Percentiles rank a stretch among this genome's conserved stretches.
These are phyloP conservation scores for Nicotiana sylvestris DNA, from an alignment of 257 asterid species.

Conservation along the genomic window DNA sequence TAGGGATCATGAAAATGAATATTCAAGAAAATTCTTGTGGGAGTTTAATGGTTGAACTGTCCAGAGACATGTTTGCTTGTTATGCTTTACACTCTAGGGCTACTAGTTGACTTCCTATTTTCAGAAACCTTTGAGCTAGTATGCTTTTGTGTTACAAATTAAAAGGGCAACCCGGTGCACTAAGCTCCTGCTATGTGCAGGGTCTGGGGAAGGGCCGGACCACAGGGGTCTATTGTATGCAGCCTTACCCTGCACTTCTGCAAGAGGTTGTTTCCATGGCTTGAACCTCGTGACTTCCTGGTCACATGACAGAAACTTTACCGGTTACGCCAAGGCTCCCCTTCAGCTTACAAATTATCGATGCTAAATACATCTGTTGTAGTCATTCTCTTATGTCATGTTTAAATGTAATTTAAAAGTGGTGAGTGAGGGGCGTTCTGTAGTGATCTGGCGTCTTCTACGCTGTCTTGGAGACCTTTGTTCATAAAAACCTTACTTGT, in stretches of 20 bases:
- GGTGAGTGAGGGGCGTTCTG: neutral
- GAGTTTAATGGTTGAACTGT: neutral
- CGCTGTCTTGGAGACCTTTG: neutral
- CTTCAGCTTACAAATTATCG: neutral
- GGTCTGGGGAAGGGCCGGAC: too few species aligned
- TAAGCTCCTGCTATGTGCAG: too few species aligned
- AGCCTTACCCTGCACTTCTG: too few species aligned
- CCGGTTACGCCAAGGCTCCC: too few species aligned
- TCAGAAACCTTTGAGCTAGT: conserved; percentile 1
- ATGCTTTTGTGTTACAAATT: neutral
- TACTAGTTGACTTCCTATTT: neutral
- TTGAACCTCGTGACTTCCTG: too few species aligned
- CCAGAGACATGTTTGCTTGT: neutral
- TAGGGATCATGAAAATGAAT: neutral
- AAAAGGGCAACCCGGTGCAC: too few species aligned
- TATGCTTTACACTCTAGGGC: neutral
- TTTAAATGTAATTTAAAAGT: neutral
- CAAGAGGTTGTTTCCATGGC: too few species aligned
- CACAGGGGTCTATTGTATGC: too few species aligned
- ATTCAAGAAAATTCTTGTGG: neutral
- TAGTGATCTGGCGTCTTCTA: neutral
- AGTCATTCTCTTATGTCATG: neutral
- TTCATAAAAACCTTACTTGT: neutral
- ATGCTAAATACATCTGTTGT: neutral
- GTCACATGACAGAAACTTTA: too few species aligned